These are phyloP conservation scores for Alloascoidea hylecoeti DNA, from an alignment of 805 yeast genomes.

Conservation along the genomic window DNA sequence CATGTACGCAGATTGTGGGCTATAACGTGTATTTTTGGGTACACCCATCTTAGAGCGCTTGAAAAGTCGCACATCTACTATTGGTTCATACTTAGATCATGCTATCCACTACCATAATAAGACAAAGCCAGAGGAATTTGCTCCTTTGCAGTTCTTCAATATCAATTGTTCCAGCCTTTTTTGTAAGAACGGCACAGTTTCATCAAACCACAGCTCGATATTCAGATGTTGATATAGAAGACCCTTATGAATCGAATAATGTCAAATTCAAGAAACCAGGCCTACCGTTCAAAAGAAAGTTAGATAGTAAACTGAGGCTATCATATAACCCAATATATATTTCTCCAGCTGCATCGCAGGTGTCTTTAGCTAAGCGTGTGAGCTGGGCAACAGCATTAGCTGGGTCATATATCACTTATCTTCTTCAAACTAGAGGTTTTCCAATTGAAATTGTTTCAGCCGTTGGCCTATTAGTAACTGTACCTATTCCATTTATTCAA, in stretches of 20 bases:
- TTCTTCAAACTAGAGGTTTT: slow-evolving; percentile 41
- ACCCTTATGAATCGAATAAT: slow-evolving; percentile 25
- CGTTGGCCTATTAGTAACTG: slow-evolving; percentile 25
- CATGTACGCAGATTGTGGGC: too few relatives aligned
- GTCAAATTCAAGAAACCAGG: slow-evolving; percentile 26
- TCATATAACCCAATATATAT: slow-evolving; percentile 51
- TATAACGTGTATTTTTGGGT: too few relatives aligned
- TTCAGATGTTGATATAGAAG: slow-evolving; percentile 14
- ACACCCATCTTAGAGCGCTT: too few relatives aligned
- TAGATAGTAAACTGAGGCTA: slow-evolving; percentile 36
- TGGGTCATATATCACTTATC: too few relatives aligned
- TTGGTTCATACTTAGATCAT: too few relatives aligned
- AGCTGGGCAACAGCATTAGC: too few relatives aligned
- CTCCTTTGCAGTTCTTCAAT: too few relatives aligned
- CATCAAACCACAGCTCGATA: not conserved
- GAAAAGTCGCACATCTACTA: too few relatives aligned
- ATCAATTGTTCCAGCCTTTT: too few relatives aligned
- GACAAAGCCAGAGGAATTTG: too few relatives aligned
- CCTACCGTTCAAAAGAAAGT: slow-evolving; percentile 23
- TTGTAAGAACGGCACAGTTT: too few relatives aligned
- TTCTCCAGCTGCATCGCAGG: slow-evolving; percentile 47
- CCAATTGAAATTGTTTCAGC: slow-evolving; percentile 30
- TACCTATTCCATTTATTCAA: slow-evolving; percentile 44
- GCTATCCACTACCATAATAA: too few relatives aligned
- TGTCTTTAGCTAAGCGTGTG: slow-evolving; percentile 47